Percentiles rank a stretch among this genome's conserved stretches.
Evolutionary conservation across 2,329 filamentous ascomycete species (phyloP).

Genomic region (Paecilomyces dactylethromorphus): DNA sequence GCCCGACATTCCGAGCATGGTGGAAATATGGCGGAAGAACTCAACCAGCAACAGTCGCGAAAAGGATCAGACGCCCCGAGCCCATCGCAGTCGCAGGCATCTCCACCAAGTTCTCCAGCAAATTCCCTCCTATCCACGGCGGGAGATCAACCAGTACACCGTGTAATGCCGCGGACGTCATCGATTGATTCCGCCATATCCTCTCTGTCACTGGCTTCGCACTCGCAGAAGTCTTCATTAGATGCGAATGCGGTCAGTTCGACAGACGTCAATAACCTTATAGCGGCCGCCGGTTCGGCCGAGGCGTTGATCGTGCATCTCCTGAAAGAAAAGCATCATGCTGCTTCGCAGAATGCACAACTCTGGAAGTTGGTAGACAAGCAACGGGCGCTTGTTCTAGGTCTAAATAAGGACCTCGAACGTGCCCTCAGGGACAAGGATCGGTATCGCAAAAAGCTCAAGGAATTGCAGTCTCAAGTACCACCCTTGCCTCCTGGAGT

Average conservation of each 20-base stretch:
- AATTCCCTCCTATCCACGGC: constrained; percentile 23
- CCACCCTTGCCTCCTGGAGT: constrained; percentile 26
- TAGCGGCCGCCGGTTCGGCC: constrained; percentile 77
- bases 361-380: constrained; percentile 96
- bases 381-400: constrained; percentile 86
- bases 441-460: constrained; percentile 82
- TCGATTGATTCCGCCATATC: constrained; percentile 95
- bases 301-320: constrained; percentile 85
- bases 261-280: constrained; percentile 72
- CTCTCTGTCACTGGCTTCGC: constrained; percentile 56
- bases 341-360: constrained; percentile 82
- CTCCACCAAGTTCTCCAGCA: constrained; percentile 20
- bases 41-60: constrained; percentile 16
- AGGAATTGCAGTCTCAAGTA: constrained; percentile 57
- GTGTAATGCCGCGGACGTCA: constrained; percentile 60
- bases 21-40: constrained; percentile 15
- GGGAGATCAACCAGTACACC: constrained; percentile 24
- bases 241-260: constrained; percentile 52
- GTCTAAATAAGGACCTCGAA: constrained; percentile 90
- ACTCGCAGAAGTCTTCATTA: constrained; percentile 53
- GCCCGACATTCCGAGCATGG: constrained; percentile 15
- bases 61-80: constrained; percentile 20
- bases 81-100: constrained; percentile 21
- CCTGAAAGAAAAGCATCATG: constrained; percentile 83
- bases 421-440: constrained; percentile 90